These are phyloP conservation scores for Blepharisma stoltei DNA, from an alignment of 73 alveolate species.

Conservation along the genomic window DNA sequence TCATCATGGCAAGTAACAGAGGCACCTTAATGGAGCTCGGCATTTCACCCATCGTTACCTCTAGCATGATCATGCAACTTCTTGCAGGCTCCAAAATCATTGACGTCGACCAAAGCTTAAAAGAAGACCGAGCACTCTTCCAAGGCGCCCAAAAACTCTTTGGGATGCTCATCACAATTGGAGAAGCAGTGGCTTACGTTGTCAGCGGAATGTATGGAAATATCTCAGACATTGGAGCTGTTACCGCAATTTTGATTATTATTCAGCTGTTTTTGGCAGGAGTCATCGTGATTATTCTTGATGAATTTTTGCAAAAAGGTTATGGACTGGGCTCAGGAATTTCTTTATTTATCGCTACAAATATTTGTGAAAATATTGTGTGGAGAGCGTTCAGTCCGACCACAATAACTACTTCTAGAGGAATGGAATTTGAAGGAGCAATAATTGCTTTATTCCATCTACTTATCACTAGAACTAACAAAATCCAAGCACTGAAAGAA, in stretches of 20 bases:
- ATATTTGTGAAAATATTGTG: conserved; percentile 98
- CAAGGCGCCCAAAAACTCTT: conserved; percentile 94
- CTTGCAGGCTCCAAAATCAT: conserved; percentile 98
- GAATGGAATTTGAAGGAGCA: conserved; percentile 99
- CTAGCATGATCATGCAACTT: conserved; percentile 99
- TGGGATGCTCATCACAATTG: conserved; percentile 88
- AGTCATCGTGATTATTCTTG: conserved; percentile 94
- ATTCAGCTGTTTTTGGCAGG: conserved; percentile 97
- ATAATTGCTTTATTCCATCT: conserved; percentile 97
- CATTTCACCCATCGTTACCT: conserved; percentile 96
- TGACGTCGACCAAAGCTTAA: conserved; percentile 92
- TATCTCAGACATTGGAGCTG: conserved; percentile 84
- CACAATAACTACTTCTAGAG: conserved; percentile 93
- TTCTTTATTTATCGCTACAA: conserved; percentile 98
- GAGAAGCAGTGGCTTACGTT: conserved; percentile 99
- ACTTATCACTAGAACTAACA: conserved; percentile 91
- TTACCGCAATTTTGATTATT: conserved; percentile 87
- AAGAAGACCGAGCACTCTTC: conserved; percentile 85
- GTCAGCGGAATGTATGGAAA: conserved; percentile 99
- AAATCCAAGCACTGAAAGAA: conserved; percentile 81
- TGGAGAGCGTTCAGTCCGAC: conserved; percentile 99
- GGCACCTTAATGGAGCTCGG: conserved; percentile 99
- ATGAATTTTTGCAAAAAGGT: conserved; percentile 88
- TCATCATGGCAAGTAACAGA: conserved; percentile 98
- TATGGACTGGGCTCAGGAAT: conserved; percentile 99